Evolutionary conservation across 257 asterid genomes (phyloP).

Genomic region (Nicotiana noctiflora): DNA sequence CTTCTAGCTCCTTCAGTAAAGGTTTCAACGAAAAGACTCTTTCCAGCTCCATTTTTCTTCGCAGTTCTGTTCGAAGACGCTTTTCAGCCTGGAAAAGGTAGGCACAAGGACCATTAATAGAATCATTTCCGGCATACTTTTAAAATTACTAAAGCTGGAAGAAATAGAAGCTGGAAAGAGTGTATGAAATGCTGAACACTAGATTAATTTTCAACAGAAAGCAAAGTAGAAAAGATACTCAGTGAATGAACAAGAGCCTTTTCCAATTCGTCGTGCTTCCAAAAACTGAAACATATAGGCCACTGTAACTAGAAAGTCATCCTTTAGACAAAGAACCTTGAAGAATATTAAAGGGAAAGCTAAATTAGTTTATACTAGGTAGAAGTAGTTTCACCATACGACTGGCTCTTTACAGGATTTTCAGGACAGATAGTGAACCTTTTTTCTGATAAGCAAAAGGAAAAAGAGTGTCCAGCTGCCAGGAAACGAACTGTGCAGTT

Average conservation of each 20-base stretch:
- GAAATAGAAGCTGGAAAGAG: neutral
- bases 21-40: conserved; percentile 68
- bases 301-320: neutral
- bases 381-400: neutral
- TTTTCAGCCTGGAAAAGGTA: conserved; percentile 63
- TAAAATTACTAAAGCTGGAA: neutral
- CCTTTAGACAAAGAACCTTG: neutral
- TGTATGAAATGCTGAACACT: neutral
- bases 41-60: conserved; percentile 75
- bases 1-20: conserved; percentile 65
- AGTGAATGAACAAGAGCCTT: neutral
- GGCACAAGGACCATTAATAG: conserved; percentile 7
- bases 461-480: neutral
- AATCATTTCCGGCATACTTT: neutral
- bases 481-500: neutral
- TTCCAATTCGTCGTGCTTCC: neutral
- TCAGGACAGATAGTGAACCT: neutral
- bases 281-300: neutral
- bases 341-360: neutral
- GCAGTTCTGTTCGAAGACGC: conserved; percentile 59
- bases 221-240: neutral
- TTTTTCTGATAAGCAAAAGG: neutral
- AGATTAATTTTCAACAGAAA: neutral
- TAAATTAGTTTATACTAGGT: neutral
- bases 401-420: neutral